Evolutionary conservation across 768 basidiomycete species (phyloP), one percentile per base, ranked within the genome.

Genomic region (Pluteus cervinus): DNA sequence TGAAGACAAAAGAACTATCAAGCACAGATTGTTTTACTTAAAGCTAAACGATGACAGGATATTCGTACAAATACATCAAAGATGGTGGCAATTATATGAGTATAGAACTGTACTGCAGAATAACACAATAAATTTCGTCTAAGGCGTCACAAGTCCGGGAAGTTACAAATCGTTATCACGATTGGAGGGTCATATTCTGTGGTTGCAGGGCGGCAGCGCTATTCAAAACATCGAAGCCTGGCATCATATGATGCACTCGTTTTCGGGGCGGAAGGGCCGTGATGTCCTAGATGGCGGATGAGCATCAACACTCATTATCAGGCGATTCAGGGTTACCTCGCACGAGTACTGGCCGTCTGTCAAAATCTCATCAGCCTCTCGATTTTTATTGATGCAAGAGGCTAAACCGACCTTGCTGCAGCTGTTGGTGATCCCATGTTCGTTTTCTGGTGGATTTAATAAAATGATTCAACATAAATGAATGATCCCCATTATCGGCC

Each of bases 211-310:
- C 65, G 34, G 70, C 61, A 43, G 62, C 68, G 51, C 25, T 26
- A 8, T 65, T 70, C 63, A 73, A 56, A 48, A 76, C 64, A 53
- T 79, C 73, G 48, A 73, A 77, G 11, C 66, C 65, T 33, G 69
- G 65, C 58, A 79, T 75, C 67, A 80, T 73, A 53, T 80, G 78
- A 55, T 81, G 80, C 15, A 71, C 60, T 38, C 80, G 74, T 58
- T 82, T 81, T 51, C 80, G 68, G 12, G 79, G 76, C 31, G 71
- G 73, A 29, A 78, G 51, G 28, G 63, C 65, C 42, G 73, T 55
- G 45, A 78, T 62, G 45, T 77, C 75, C 60, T 76, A 64, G 33
- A 61, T 44, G 37, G 43, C 43, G 39, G 46, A 36, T 54, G 43
- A 51, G 43, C 36, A 45, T 32, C 28, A 21, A 21, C 31, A 34